Conservation (phyloP, 108 stramenopile species). For the Fragilaria radians region DNA sequence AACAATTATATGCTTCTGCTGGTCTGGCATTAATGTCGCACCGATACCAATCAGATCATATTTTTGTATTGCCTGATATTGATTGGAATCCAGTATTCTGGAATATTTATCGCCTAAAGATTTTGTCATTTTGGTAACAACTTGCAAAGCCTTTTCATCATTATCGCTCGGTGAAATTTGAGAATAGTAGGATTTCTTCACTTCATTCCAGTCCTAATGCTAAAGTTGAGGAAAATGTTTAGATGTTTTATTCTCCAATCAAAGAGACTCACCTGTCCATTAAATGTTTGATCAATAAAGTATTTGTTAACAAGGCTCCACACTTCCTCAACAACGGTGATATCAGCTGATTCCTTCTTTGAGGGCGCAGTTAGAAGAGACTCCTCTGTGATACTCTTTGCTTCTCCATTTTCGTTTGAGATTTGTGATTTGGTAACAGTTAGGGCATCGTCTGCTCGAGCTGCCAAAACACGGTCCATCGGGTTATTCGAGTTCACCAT, state of each 20-base stretch:
- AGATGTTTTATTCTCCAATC: too few relatives aligned
- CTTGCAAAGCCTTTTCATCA: slow-evolving; percentile 39
- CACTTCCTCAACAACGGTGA: slow-evolving; percentile 55
- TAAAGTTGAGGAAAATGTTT: too few relatives aligned
- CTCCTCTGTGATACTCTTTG: background rate
- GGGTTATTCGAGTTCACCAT: background rate
- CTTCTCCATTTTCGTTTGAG: background rate
- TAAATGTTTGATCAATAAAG: slow-evolving; percentile 63
- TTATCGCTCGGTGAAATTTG: background rate
- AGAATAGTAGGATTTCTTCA: slow-evolving; percentile 5
- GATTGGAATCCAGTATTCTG: slow-evolving; percentile 45
- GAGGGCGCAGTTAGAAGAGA: background rate
- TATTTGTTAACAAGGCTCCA: slow-evolving; percentile 76
- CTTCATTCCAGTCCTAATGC: slow-evolving; percentile 30
- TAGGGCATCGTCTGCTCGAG: background rate
- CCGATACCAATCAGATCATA: slow-evolving; percentile 87
- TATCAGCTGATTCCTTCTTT: background rate
- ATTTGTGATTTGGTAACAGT: background rate
- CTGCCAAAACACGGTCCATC: background rate
- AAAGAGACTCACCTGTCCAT: slow-evolving; percentile 34
- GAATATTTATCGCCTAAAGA: slow-evolving; percentile 79
- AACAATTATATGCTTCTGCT: slow-evolving; percentile 53
- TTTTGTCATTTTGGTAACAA: slow-evolving; percentile 52
- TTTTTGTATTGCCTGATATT: slow-evolving; percentile 72
- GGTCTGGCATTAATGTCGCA: slow-evolving; percentile 71